Evolutionary conservation across 257 asterid genomes (phyloP).

Genomic region (Voacanga thouarsii): DNA sequence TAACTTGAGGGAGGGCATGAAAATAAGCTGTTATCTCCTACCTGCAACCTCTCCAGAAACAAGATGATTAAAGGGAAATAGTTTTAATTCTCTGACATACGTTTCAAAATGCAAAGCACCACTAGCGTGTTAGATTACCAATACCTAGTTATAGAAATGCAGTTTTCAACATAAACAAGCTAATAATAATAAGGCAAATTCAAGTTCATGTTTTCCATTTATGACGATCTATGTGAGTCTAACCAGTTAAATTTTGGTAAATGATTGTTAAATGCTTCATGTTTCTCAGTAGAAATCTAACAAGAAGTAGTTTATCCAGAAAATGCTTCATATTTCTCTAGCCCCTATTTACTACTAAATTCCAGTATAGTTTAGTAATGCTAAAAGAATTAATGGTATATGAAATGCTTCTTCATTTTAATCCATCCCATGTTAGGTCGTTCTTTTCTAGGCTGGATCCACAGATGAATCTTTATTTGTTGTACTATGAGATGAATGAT

Average conservation of each 20-base stretch:
- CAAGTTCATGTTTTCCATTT: not conserved
- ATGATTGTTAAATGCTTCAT: not conserved
- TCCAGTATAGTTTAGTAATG: not conserved
- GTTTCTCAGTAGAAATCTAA: not conserved
- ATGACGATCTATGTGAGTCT: not conserved
- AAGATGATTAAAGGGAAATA: not conserved
- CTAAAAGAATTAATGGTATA: not conserved
- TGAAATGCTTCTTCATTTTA: not conserved
- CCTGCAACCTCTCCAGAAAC: conserved; percentile 58
- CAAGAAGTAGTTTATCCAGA: not conserved
- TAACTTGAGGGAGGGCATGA: conserved; percentile 51
- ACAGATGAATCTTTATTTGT: not conserved
- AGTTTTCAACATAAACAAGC: not conserved
- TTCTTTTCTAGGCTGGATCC: not conserved
- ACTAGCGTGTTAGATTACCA: not conserved
- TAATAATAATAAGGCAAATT: not conserved
- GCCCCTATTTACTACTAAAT: not conserved
- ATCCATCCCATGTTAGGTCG: not conserved
- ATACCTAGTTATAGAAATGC: not conserved
- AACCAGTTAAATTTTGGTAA: not conserved
- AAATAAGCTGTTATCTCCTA: conserved; percentile 90
- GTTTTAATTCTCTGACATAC: not conserved
- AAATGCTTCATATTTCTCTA: not conserved
- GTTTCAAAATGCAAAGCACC: not conserved
- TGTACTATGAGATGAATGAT: not conserved